Percentiles rank a stretch among this genome's conserved stretches.
phyloP scores from a whole-genome alignment of 2,329 filamentous ascomycete species.

The Aspergillus eucalypticola region DNA sequence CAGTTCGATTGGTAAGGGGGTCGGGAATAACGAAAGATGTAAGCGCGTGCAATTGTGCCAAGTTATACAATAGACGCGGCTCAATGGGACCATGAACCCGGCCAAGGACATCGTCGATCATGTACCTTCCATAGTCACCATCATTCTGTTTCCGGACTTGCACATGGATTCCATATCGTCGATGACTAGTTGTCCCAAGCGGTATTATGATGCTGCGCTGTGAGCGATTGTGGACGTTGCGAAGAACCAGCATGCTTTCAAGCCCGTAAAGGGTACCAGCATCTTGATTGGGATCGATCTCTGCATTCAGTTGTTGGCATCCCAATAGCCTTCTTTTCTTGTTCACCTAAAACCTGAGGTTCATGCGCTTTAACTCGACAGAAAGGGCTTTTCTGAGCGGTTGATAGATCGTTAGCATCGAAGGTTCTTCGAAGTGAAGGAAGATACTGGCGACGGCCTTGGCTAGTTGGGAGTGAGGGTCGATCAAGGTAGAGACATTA shows the following conservation, averaged over 20 bases:
- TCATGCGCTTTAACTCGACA: slow-evolving; percentile 55
- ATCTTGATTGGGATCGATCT: slow-evolving; percentile 61
- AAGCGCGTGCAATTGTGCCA: slow-evolving; percentile 60
- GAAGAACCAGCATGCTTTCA: slow-evolving; percentile 58
- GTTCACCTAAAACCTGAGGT: slow-evolving; percentile 58
- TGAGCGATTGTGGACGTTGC: slow-evolving; percentile 42
- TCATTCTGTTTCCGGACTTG: slow-evolving; percentile 39
- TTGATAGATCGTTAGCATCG: slow-evolving; percentile 51
- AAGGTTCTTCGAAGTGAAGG: slow-evolving; percentile 49
- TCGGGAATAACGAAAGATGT: slow-evolving; percentile 63
- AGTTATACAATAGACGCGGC: slow-evolving; percentile 55
- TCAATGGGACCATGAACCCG: slow-evolving; percentile 61
- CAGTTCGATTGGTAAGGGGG: slow-evolving; percentile 58
- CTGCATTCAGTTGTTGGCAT: slow-evolving; percentile 52
- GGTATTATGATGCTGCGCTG: slow-evolving; percentile 58
- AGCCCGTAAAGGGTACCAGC: slow-evolving; percentile 63
- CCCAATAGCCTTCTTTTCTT: slow-evolving; percentile 39
- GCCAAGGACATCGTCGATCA: slow-evolving; percentile 56
- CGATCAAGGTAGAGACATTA: slow-evolving; percentile 44
- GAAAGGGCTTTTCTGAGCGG: slow-evolving; percentile 34
- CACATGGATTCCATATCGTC: slow-evolving; percentile 46
- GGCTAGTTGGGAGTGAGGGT: slow-evolving; percentile 50
- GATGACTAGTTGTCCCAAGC: slow-evolving; percentile 23
- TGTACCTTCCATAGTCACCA: slow-evolving; percentile 52
- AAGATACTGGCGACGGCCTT: slow-evolving; percentile 49